phyloP scores from a whole-genome alignment of 2,329 filamentous ascomycete species.

The Ophiostoma piceae region DNA sequence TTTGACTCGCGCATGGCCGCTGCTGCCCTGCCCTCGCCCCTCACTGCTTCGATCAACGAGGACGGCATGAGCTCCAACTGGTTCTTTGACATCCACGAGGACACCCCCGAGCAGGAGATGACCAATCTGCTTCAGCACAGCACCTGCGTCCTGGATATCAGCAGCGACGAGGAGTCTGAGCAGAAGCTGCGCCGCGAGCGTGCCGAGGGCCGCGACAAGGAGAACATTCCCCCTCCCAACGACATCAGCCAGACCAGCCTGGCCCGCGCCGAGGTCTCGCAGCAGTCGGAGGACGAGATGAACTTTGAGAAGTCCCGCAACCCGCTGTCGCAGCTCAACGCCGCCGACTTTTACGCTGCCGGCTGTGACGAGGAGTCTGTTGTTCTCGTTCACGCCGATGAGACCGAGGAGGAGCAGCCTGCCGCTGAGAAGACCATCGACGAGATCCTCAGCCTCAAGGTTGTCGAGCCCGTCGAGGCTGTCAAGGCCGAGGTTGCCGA shows the following conservation, averaged over 20 bases:
- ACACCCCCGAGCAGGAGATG: conserved; percentile 83
- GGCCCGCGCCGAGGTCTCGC: neutral
- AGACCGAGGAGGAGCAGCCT: conserved; percentile 22
- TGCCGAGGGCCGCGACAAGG: conserved; percentile 69
- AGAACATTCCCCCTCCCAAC: conserved; percentile 77
- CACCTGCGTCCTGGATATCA: conserved; percentile 80
- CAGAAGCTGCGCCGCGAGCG: conserved; percentile 48
- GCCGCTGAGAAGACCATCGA: neutral
- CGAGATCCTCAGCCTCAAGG: conserved; percentile 3
- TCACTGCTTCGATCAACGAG: conserved; percentile 37
- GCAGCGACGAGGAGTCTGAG: conserved; percentile 73
- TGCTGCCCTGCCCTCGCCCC: conserved; percentile 32
- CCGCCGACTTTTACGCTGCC: conserved; percentile 61
- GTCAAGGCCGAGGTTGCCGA: neutral
- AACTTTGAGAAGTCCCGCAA: conserved; percentile 58
- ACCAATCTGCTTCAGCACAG: conserved; percentile 90
- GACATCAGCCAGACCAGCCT: conserved; percentile 56
- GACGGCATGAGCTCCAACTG: conserved; percentile 59
- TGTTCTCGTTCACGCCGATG: conserved; percentile 51
- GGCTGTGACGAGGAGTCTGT: conserved; percentile 60
- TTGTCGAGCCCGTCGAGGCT: conserved; percentile 24
- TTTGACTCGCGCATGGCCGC: conserved; percentile 42
- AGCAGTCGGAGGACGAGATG: conserved; percentile 45
- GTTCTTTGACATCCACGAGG: conserved; percentile 94
- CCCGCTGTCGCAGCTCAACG: conserved; percentile 62